Evolutionary conservation across 1,139 yeast genomes (phyloP).

Genomic region (Kodamaea arcana): DNA sequence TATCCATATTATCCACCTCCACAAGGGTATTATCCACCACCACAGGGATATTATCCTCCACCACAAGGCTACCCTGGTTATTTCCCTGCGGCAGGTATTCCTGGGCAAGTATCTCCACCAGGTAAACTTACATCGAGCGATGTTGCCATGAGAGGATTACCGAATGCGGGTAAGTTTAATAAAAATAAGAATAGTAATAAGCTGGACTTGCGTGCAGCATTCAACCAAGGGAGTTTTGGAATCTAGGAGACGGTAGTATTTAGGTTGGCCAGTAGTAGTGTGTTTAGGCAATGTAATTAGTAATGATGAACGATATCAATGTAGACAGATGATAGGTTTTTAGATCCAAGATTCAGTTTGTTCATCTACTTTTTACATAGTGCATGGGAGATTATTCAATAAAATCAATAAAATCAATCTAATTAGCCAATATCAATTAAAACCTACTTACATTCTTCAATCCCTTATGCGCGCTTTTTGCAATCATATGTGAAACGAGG

Average conservation of each 20-base stretch:
- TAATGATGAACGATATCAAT: too few relatives aligned
- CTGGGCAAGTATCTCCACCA: conserved; percentile 6
- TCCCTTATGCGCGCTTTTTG: too few relatives aligned
- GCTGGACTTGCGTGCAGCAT: conserved; percentile 41
- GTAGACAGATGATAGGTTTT: too few relatives aligned
- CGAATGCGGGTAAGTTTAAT: conserved; percentile 29
- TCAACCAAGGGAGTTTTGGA: conserved; percentile 40
- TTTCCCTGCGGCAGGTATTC: conserved; percentile 12
- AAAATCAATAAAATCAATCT: too few relatives aligned
- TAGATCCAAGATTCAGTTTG: too few relatives aligned
- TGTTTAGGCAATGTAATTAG: too few relatives aligned
- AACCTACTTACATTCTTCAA: too few relatives aligned
- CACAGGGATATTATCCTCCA: conserved; percentile 10
- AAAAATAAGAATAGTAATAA: conserved; percentile 35
- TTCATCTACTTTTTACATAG: too few relatives aligned
- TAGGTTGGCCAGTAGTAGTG: too few relatives aligned
- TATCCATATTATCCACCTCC: conserved; percentile 13
- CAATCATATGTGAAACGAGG: too few relatives aligned
- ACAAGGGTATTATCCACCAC: conserved; percentile 13
- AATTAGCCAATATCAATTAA: too few relatives aligned
- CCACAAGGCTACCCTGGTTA: conserved; percentile 13
- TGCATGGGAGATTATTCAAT: too few relatives aligned
- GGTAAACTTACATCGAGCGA: conserved; percentile 24
- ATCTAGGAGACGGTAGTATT: conserved; percentile 27
- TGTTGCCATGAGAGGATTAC: conserved; percentile 36